These are phyloP conservation scores for Trichosporon ovoides DNA, from an alignment of 1,284 basidiomycete genomes.

Conservation along the genomic window DNA sequence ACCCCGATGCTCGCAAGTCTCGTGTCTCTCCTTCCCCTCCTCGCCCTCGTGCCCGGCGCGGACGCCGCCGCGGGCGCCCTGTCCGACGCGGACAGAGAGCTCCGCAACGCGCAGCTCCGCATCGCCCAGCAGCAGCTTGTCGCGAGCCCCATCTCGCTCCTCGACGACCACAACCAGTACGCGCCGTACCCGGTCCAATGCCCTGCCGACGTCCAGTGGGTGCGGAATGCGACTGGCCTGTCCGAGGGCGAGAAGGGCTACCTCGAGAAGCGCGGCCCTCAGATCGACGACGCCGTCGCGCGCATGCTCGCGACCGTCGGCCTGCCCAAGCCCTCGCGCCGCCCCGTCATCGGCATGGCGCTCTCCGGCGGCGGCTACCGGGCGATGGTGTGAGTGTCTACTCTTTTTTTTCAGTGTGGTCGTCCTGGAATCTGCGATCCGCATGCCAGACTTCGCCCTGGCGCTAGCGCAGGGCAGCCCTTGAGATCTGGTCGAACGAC, in stretches of 20 bases:
- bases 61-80: background rate
- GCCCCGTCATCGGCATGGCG: slow-evolving; percentile 48
- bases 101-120: background rate
- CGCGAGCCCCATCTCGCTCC: background rate
- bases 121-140: background rate
- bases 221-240: slow-evolving; percentile 33
- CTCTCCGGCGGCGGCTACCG: slow-evolving; percentile 51
- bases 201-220: slow-evolving; percentile 36
- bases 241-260: slow-evolving; percentile 32
- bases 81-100: background rate
- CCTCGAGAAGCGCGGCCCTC: slow-evolving; percentile 25
- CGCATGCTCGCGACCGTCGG: slow-evolving; percentile 21
- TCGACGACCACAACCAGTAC: slow-evolving; percentile 21
- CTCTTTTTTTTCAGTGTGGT: background rate
- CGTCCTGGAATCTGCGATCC: no score
- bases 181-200: slow-evolving; percentile 43
- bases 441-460: no score
- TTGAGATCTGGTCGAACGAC: background rate
- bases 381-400: slow-evolving; percentile 44
- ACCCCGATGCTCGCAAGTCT: no score
- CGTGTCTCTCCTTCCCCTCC: background rate
- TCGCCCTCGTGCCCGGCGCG: background rate
- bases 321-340: slow-evolving; percentile 33
- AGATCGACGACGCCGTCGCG: slow-evolving; percentile 27
- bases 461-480: no score